These are phyloP conservation scores for Lichtheimia ornata DNA, from an alignment of 371 early-diverging fungal species.

Conservation along the genomic window DNA sequence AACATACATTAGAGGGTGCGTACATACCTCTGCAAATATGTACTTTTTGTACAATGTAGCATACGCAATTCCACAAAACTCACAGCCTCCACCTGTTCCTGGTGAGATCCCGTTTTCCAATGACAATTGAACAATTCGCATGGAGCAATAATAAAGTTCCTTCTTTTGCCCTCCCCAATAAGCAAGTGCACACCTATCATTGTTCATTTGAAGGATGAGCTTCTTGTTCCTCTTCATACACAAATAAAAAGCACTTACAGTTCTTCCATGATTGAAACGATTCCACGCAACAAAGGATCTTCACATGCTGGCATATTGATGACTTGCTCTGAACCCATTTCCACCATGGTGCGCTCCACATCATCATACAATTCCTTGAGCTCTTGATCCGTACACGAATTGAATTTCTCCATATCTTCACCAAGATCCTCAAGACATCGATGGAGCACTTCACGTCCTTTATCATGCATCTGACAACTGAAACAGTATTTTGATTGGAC, in stretches of 20 bases:
- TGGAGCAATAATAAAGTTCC: constrained; percentile 32
- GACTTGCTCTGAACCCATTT: constrained; percentile 23
- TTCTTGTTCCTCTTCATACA: background rate
- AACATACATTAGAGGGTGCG: constrained; percentile 28
- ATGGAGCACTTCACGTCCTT: constrained; percentile 24
- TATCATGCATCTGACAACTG: constrained; percentile 34
- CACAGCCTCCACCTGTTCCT: constrained; percentile 26
- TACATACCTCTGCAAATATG: constrained; percentile 33
- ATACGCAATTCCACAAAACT: constrained; percentile 32
- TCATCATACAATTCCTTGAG: constrained; percentile 19
- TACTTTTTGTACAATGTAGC: constrained; percentile 25
- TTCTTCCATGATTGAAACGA: constrained; percentile 39
- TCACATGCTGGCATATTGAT: constrained; percentile 23
- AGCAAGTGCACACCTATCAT: constrained; percentile 27
- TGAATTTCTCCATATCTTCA: constrained; percentile 20
- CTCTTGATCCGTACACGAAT: constrained; percentile 17
- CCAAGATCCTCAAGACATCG: constrained; percentile 32
- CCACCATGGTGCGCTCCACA: constrained; percentile 14
- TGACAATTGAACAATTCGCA: constrained; percentile 36
- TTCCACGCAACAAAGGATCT: constrained; percentile 20
- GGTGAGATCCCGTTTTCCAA: constrained; percentile 26
- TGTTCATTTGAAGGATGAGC: background rate
- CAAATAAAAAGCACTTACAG: constrained; percentile 21
- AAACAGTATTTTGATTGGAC: constrained; percentile 42
- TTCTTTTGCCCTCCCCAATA: constrained; percentile 44